Evolutionary conservation across 495 filamentous ascomycete genomes (phyloP), one percentile per base, ranked within the genome.

Genomic region (Penicillium silybi): DNA sequence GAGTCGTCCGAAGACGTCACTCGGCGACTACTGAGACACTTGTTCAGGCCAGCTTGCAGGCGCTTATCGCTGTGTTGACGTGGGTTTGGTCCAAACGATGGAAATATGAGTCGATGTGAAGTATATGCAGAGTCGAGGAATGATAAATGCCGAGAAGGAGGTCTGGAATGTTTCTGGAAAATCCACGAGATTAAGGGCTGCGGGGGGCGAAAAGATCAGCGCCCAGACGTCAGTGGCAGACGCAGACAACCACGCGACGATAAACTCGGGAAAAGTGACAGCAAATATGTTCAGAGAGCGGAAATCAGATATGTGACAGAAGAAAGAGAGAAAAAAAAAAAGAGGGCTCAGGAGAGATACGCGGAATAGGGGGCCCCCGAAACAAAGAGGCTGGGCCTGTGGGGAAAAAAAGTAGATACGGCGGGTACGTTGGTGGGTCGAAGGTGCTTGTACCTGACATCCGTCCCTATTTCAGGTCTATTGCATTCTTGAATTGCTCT

Each of bases 1-100:
- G 53, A 58, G 63, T 54, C 61, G 64, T 57, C 58, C 61, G 58
- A 62, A 52, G 58, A 64, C 62, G 52, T 43, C 43, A 53, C 59
- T 57, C 54, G 47, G 59, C 59, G 59, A 58, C 51, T 56, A 57
- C 48, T 61, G 63, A 66, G 58, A 63, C 63, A 57, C 59, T 56
- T 54, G 29, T 47, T 52, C 27, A 57, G 43, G 58, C 58, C 59
- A 61, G 46, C 51, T 65, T 58, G 56, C 50, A 25, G 41, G 37
- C 46, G 47, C 42, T 46, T 41, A 6, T 48, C 40, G 52, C 42
- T 6, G 35, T 27, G 8, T 7, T 39, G 32, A 26, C 18, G n/a
- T 41, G 38, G 10, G 38, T 41, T 41, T 18, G 29, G 29, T 13
- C 29, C 29, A 32, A 32, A 18, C 38, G 3, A 41, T 10, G 18